Percentiles rank a stretch among this genome's conserved stretches.
phyloP scores from a whole-genome alignment of 1,284 basidiomycete genomes.

The Moniliophthora roreri region DNA sequence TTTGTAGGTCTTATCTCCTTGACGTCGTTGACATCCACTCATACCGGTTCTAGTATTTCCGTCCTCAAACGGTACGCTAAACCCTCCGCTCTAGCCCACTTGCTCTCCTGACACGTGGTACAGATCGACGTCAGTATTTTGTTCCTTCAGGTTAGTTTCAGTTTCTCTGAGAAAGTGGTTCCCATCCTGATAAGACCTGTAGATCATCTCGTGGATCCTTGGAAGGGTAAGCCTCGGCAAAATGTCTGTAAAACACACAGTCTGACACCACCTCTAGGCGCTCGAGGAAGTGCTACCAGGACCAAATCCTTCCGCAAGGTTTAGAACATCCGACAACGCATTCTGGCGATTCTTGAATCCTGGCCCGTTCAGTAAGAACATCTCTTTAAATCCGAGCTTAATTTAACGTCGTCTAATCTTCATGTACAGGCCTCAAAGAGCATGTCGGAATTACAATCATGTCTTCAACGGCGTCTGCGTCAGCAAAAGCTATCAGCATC shows the following conservation, averaged over 20 bases:
- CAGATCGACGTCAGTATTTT: constrained; percentile 46
- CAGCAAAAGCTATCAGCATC: constrained; percentile 49
- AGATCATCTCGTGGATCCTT: constrained; percentile 43
- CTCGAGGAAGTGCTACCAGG: constrained; percentile 50
- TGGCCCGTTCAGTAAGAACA: constrained; percentile 48
- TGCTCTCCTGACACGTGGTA: not conserved
- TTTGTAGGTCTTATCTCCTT: constrained; percentile 39
- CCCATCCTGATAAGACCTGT: not conserved
- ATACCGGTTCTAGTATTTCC: constrained; percentile 35
- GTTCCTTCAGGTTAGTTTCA: constrained; percentile 41
- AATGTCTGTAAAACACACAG: not conserved
- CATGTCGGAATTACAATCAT: constrained; percentile 64
- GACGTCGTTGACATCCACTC: not conserved
- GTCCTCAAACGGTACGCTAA: constrained; percentile 52
- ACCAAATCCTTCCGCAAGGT: constrained; percentile 28
- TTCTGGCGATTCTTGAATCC: constrained; percentile 55
- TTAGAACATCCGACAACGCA: constrained; percentile 36
- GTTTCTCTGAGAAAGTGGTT: not conserved
- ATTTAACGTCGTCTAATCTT: not conserved
- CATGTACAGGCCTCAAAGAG: constrained; percentile 50
- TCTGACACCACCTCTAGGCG: constrained; percentile 16
- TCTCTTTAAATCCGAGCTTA: not conserved
- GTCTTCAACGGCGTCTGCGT: constrained; percentile 47
- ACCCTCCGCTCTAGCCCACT: not conserved
- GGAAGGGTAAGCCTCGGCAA: constrained; percentile 21